A percentile compares a stretch with the other conserved stretches of the same genome.
phyloP scores from a whole-genome alignment of 108 stramenopile genomes.

The Nitzschia palea region DNA sequence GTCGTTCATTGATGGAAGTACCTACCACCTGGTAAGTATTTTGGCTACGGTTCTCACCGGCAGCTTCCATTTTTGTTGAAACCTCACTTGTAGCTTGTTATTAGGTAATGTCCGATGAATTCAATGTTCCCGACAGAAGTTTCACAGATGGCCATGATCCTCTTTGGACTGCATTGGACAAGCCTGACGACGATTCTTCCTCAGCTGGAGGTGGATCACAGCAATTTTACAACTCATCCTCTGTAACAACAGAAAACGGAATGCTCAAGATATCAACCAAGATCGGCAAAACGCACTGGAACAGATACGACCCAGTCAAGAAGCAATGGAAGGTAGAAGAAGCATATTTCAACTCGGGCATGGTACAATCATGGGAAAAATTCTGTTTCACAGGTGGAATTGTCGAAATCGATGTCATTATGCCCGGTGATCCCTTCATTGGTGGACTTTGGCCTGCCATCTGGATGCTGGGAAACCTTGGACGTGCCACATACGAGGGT shows the following conservation, averaged over 20 bases:
- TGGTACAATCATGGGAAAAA: conserved; percentile 96
- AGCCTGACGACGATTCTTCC: conserved; percentile 83
- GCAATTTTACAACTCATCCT: conserved; percentile 91
- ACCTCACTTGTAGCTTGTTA: not conserved
- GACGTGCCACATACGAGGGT: conserved; percentile 88
- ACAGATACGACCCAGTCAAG: conserved; percentile 63
- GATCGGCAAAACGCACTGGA: conserved; percentile 63
- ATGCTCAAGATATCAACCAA: conserved; percentile 77
- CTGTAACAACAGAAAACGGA: conserved; percentile 85
- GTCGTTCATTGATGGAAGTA: conserved; percentile 70
- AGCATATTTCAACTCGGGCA: conserved; percentile 81
- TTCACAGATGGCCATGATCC: conserved; percentile 94
- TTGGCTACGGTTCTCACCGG: not conserved
- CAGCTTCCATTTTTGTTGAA: not conserved
- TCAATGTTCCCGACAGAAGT: conserved; percentile 78
- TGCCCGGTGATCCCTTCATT: conserved; percentile 88
- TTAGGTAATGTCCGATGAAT: conserved; percentile 89
- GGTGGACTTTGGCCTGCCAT: conserved; percentile 96
- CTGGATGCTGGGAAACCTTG: conserved; percentile 96
- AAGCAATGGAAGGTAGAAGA: conserved; percentile 61
- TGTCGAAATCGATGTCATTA: conserved; percentile 85
- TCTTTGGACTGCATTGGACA: conserved; percentile 93
- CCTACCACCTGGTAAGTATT: conserved; percentile 64
- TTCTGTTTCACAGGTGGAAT: conserved; percentile 98
- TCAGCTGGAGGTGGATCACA: conserved; percentile 86